Base-by-base conservation (phyloP, 1,284 basidiomycete species). In the Cystobasidium slooffiae region DNA sequence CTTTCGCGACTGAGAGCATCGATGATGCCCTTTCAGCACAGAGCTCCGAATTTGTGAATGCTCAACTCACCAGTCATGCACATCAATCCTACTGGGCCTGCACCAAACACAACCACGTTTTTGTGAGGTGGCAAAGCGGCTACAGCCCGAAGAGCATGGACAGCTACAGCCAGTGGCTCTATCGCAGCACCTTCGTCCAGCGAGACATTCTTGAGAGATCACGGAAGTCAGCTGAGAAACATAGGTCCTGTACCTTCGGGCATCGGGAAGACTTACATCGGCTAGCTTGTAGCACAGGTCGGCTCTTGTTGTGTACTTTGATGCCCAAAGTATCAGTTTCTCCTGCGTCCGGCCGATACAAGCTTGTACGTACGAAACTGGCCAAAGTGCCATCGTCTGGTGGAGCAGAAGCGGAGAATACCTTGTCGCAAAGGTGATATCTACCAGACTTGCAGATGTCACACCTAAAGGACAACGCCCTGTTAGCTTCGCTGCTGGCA, bases 161-260 rank as follows among this genome's bases (percentile, higher is more conserved):
- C 88, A 6, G 89, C 96, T 47, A 98, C 96, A 18, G 93, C 89
- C 51, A 97, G 88, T 7, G 96, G 96, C 83, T 98, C 95, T 86
- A 97, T 95, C 91, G 86, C 83, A 5, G 82, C 83, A 4, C 83
- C 85, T 72, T 85, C 84, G 58, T 68, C 84, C 51, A 68, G 41
- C 83, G 41, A 84, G 78, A 65, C 80, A 79, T 77, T 85, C 39
- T 67, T 44, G 10, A 43, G 6, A 18, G 52, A 68, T 22, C 56
- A 5, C 9, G n/a, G 18, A n/a, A n/a, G n/a, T n/a, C n/a, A n/a
- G n/a, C n/a, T n/a, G n/a, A n/a, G n/a, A n/a, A n/a, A n/a, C n/a
- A n/a, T n/a, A n/a, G n/a, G n/a, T n/a, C 76, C 85, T 70, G 76
- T 90, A 90, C 89, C 93, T 31, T 18, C 18, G 16, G 52, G 8